Conservation (phyloP, 1,139 yeast species). For the Kodamaea sp. region DNA sequence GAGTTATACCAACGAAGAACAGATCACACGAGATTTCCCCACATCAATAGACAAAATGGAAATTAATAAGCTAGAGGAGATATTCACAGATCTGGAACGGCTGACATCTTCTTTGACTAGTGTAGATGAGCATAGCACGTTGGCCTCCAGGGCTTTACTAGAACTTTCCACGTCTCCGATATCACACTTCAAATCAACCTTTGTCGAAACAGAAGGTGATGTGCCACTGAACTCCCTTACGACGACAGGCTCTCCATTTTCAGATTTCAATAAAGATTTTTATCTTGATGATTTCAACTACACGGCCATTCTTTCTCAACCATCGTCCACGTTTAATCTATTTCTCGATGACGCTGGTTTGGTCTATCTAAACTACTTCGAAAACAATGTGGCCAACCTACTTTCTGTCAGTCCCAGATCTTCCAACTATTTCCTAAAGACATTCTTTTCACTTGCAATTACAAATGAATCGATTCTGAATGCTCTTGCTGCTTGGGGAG, state of each 20-base stretch:
- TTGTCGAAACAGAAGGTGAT: not conserved
- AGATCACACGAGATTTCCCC: not conserved
- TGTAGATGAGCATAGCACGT: not conserved
- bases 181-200: no score
- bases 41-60: slow-evolving; percentile 1
- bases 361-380: slow-evolving; percentile 12
- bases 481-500: slow-evolving; percentile 54
- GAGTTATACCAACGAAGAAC: not conserved
- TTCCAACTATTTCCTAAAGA: slow-evolving; percentile 46
- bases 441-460: slow-evolving; percentile 42
- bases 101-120: not conserved
- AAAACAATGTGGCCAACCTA: slow-evolving; percentile 13
- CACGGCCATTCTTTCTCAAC: slow-evolving; percentile 8
- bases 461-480: slow-evolving; percentile 41
- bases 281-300: slow-evolving; percentile 1
- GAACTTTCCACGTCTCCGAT: no score
- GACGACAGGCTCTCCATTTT: not conserved
- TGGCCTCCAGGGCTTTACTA: not conserved
- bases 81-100: not conserved
- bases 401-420: slow-evolving; percentile 30
- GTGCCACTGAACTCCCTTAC: not conserved
- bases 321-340: slow-evolving; percentile 12
- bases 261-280: not conserved
- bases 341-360: slow-evolving; percentile 14
- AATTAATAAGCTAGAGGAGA: not conserved